Conservation (phyloP, 257 asterid genomes). For the Gardenia jasminoides region DNA sequence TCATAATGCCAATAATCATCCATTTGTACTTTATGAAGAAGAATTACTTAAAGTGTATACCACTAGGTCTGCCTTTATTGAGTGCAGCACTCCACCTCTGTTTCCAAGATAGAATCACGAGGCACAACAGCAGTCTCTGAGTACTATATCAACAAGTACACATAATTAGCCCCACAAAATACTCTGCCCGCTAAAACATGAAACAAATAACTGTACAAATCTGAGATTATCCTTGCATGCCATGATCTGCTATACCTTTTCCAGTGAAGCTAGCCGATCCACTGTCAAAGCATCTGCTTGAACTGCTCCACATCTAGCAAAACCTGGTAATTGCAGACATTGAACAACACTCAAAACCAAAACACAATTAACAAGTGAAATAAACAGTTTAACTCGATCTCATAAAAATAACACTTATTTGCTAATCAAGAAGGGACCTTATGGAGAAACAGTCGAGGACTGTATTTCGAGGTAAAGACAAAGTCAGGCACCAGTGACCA, state of each 20-base stretch:
- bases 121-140: constrained; percentile 97
- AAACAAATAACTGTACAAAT: neutral
- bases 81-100: constrained; percentile 91
- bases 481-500: constrained; percentile 97
- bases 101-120: constrained; percentile 75
- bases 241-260: constrained; percentile 48
- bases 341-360: neutral
- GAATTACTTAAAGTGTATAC: constrained; percentile 36
- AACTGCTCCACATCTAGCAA: constrained; percentile 98
- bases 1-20: neutral
- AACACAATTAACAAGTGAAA: neutral
- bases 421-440: constrained; percentile 49
- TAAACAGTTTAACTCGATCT: neutral
- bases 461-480: constrained; percentile 80
- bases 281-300: constrained; percentile 99
- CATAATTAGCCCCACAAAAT: neutral
- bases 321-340: constrained; percentile 45
- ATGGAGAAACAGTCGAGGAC: constrained; percentile 83
- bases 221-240: neutral
- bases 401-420: too few species aligned
- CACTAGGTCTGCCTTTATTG: constrained; percentile 91
- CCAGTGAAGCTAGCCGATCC: constrained; percentile 95
- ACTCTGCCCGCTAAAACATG: neutral
- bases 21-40: neutral
- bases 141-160: constrained; percentile 49